A percentile compares a stretch with the other conserved stretches of the same genome.
These are phyloP conservation scores for Linanthus parryae DNA, from an alignment of 148 eudicot genomes.

Conservation along the genomic window DNA sequence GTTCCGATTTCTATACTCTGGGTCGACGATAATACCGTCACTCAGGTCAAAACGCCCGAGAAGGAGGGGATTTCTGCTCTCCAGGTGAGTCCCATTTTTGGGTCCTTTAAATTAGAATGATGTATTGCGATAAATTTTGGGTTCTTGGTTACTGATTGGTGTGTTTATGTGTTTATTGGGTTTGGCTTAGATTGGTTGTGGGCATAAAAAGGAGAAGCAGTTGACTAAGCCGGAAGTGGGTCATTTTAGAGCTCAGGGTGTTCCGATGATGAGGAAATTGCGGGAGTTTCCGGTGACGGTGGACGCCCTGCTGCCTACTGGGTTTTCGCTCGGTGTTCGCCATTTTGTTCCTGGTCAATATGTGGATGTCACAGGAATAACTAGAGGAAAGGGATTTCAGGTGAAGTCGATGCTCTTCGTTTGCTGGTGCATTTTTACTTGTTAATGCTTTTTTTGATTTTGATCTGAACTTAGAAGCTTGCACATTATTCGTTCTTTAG, in stretches of 20 bases:
- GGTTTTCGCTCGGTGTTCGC: slow-evolving; percentile 68
- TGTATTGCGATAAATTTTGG: not conserved
- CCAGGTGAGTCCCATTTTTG: slow-evolving; percentile 44
- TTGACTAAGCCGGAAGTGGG: slow-evolving; percentile 91
- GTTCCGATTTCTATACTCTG: slow-evolving; percentile 76
- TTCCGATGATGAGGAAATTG: slow-evolving; percentile 91
- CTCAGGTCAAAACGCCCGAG: slow-evolving; percentile 87
- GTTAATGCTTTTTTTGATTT: too few species aligned
- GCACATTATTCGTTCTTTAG: too few species aligned
- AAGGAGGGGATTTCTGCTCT: slow-evolving; percentile 82
- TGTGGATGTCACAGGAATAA: slow-evolving; percentile 88
- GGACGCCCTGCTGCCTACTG: slow-evolving; percentile 90
- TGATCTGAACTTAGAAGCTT: too few species aligned
- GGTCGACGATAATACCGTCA: slow-evolving; percentile 84
- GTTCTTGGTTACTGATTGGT: not conserved
- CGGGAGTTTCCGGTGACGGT: slow-evolving; percentile 90
- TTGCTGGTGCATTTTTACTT: too few species aligned
- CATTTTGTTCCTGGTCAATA: slow-evolving; percentile 96
- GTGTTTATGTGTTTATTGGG: slow-evolving; percentile 10
- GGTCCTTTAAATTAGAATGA: not conserved
- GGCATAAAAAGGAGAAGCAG: slow-evolving; percentile 90
- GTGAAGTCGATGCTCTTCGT: slow-evolving; percentile 20
- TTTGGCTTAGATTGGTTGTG: slow-evolving; percentile 72
- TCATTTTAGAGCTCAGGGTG: slow-evolving; percentile 98
- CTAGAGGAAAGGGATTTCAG: slow-evolving; percentile 98